phyloP scores from a whole-genome alignment of 2,329 filamentous ascomycete genomes.

The Incumbomyces lentus region DNA sequence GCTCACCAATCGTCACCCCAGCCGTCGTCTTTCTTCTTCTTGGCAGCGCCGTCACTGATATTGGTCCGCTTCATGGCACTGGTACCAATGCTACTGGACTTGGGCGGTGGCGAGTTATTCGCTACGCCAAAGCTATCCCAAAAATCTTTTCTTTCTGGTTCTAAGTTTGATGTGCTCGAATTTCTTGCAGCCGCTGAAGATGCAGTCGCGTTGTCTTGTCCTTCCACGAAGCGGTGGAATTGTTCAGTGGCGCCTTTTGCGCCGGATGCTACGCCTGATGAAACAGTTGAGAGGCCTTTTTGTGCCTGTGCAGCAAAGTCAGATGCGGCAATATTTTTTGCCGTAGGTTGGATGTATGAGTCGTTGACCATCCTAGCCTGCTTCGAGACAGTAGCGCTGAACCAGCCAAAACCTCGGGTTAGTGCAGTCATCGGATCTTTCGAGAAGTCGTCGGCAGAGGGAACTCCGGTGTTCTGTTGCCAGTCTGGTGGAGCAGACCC shows the following conservation, averaged over 20 bases:
- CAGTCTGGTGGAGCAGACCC: slow-evolving; percentile 58
- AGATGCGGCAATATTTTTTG: slow-evolving; percentile 73
- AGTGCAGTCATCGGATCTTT: slow-evolving; percentile 81
- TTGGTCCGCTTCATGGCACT: slow-evolving; percentile 48
- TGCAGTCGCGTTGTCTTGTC: slow-evolving; percentile 37
- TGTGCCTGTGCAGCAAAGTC: slow-evolving; percentile 66
- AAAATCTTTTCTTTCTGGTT: slow-evolving; percentile 67
- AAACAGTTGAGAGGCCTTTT: slow-evolving; percentile 43
- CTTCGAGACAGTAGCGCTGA: slow-evolving; percentile 76
- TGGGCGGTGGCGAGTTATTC: slow-evolving; percentile 17
- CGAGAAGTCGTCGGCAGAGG: slow-evolving; percentile 77
- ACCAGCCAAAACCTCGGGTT: slow-evolving; percentile 90
- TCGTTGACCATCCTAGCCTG: slow-evolving; percentile 86
- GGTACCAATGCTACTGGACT: slow-evolving; percentile 46
- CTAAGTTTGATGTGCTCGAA: slow-evolving; percentile 28
- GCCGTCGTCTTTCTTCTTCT: slow-evolving; percentile 42
- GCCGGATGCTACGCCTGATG: slow-evolving; percentile 53
- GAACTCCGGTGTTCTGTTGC: slow-evolving; percentile 36
- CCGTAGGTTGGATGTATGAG: slow-evolving; percentile 83
- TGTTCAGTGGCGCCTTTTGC: slow-evolving; percentile 66
- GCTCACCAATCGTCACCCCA: slow-evolving; percentile 45
- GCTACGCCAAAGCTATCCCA: slow-evolving; percentile 67
- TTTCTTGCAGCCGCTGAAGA: slow-evolving; percentile 16
- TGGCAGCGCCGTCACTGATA: slow-evolving; percentile 20
- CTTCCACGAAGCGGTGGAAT: slow-evolving; percentile 82